Evolutionary conservation across 2,329 filamentous ascomycete species (phyloP), one percentile per base, ranked within the genome.

Genomic region (Teratosphaeria destructans): DNA sequence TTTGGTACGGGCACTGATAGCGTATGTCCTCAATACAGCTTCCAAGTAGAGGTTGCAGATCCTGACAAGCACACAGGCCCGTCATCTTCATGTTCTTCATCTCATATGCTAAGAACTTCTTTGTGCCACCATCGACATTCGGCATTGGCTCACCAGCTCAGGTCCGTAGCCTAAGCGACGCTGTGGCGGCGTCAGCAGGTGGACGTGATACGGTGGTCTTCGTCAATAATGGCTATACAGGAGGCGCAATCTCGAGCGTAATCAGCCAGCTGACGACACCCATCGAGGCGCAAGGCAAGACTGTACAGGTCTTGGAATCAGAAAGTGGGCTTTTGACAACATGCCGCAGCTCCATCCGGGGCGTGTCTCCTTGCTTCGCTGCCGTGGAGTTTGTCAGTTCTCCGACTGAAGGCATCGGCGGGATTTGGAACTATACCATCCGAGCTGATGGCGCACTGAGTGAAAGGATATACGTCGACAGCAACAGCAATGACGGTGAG

Each of bases 351-450:
- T 76, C 76, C 1, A 68, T 80, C 61, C 70, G 78, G 32, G 88
- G 88, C 19, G 85, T 88, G 1, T 87, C 87, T 12, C 76, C 74
- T 1, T 94, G 89, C 72, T 91, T 86, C 69, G 87, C 83, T 19
- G 90, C 87, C 8, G 82, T 88, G 1, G 83, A 87, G 4, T 93
- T 95, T 75, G 78, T 84, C 58, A 86, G 86, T 0, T 95, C 89
- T 5, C 89, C 90, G 0, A 79, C 74, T 1, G 86, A 94, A 74
- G 89, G 89, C 10, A 63, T 71, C 0, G 81, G 80, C 6, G 81
- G 81, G 1, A 73, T 82, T 53, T 96, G 92, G 92, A 95, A 94
- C 73, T 96, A 96, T 70, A 92, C 89, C 0, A 78, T 96, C 29
- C 81, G 89, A 59, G 85, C 85, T 2, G 92, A 96, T 70, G 86